A percentile compares a stretch with the other conserved stretches of the same genome.
Evolutionary conservation across 139 green algal genomes (phyloP).

Genomic region (Chlorella sp.): DNA sequence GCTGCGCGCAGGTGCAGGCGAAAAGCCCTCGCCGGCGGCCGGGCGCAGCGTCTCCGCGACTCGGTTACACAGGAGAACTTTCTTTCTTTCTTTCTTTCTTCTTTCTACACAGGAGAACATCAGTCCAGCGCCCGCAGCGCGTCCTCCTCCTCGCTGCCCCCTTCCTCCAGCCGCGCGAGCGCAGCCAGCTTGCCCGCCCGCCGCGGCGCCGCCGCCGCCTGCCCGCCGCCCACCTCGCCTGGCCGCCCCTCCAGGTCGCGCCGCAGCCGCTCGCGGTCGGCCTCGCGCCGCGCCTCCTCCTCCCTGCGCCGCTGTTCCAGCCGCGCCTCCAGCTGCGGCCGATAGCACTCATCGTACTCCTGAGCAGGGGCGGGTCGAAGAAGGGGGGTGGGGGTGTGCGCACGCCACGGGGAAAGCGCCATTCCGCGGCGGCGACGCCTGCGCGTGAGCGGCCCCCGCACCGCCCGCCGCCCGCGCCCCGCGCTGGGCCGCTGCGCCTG

Average conservation of each 20-base stretch:
- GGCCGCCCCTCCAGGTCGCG: constrained; percentile 44
- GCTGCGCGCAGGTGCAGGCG: too few species aligned
- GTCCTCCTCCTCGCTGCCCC: constrained; percentile 8
- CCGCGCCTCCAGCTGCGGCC: constrained; percentile 58
- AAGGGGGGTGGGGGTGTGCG: too few species aligned
- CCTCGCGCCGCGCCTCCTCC: constrained; percentile 51
- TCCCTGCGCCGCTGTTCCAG: constrained; percentile 35
- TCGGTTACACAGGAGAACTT: too few species aligned
- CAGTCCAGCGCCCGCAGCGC: constrained; percentile 6
- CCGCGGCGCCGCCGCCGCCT: not conserved
- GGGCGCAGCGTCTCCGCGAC: too few species aligned
- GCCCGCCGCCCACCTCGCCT: constrained; percentile 1
- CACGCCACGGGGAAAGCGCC: too few species aligned
- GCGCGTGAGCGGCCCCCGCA: constrained; percentile 53
- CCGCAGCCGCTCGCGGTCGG: constrained; percentile 59
- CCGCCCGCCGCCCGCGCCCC: constrained; percentile 43
- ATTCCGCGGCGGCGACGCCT: constrained; percentile 58
- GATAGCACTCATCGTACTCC: constrained; percentile 81
- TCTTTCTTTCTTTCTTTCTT: not conserved
- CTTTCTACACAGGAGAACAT: not conserved
- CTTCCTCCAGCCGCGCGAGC: constrained; percentile 10
- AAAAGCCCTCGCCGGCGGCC: too few species aligned
- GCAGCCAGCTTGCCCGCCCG: not conserved
- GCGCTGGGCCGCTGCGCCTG: constrained; percentile 47
- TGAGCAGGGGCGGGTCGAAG: too few species aligned